These are phyloP conservation scores for Delonix regia DNA, from an alignment of 306 rosid genomes.

Conservation along the genomic window DNA sequence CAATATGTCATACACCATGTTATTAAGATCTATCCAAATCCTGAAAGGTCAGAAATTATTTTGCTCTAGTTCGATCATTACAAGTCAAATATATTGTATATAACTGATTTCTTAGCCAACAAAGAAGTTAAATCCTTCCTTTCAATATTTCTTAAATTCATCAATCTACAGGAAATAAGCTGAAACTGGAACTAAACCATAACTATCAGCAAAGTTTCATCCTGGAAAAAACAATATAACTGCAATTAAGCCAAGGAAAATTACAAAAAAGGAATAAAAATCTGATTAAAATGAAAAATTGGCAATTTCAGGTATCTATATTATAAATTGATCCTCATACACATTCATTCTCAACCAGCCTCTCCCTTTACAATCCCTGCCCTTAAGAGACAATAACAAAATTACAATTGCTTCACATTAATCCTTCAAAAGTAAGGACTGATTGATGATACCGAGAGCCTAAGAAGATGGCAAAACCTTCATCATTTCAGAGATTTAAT, in stretches of 20 bases:
- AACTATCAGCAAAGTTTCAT: background rate
- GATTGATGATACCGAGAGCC: background rate
- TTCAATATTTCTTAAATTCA: background rate
- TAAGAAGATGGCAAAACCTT: background rate
- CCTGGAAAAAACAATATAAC: background rate
- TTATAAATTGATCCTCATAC: background rate
- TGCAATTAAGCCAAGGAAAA: background rate
- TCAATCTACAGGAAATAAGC: background rate
- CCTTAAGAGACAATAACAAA: background rate
- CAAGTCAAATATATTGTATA: background rate
- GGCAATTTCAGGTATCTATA: background rate
- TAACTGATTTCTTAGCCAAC: background rate
- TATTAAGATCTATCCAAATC: background rate
- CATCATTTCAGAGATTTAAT: constrained; percentile 8
- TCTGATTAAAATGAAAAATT: background rate
- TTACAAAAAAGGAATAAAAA: background rate
- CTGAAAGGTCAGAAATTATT: background rate
- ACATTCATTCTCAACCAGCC: background rate
- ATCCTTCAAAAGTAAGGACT: constrained; percentile 4
- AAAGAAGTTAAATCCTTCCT: background rate
- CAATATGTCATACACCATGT: background rate
- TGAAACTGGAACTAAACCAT: background rate
- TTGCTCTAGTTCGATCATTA: background rate
- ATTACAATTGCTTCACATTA: background rate
- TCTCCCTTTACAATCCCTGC: background rate